phyloP scores from a whole-genome alignment of 768 basidiomycete genomes.

The Lentinula guzmanii region DNA sequence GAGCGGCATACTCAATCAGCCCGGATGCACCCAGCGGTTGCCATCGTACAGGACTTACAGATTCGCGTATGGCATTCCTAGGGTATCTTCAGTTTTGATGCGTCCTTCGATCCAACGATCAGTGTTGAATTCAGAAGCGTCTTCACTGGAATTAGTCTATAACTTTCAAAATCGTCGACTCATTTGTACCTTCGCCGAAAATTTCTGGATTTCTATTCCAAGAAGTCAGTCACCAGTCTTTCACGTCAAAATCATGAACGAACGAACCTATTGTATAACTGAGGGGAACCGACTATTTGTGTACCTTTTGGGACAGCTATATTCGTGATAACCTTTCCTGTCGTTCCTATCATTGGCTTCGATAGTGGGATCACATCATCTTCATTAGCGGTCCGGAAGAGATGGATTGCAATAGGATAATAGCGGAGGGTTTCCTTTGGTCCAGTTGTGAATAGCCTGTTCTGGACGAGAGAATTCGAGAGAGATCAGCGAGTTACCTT shows the following conservation, averaged over 20 bases:
- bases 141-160: neutral
- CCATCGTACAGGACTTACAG: slow-evolving; percentile 18
- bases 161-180: neutral
- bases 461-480: neutral
- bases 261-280: neutral
- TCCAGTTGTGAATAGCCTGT: neutral
- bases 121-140: slow-evolving; percentile 33
- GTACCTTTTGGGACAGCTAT: slow-evolving; percentile 24
- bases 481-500: slow-evolving; percentile 24
- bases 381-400: slow-evolving; percentile 32
- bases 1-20: neutral
- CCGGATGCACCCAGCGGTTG: neutral
- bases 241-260: neutral
- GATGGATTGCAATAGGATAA: slow-evolving; percentile 30
- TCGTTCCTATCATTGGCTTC: slow-evolving; percentile 24
- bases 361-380: slow-evolving; percentile 41
- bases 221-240: neutral
- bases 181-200: slow-evolving; percentile 25
- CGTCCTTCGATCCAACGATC: slow-evolving; percentile 29
- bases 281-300: neutral
- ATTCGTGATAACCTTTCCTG: slow-evolving; percentile 25
- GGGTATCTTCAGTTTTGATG: slow-evolving; percentile 17
- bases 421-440: slow-evolving; percentile 40
- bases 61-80: slow-evolving; percentile 23
- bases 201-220: slow-evolving; percentile 21